Percentiles rank a stretch among this genome's conserved stretches.
Evolutionary conservation across 176 grass and related monocot species (phyloP).

Genomic region (Aegilops longissima): DNA sequence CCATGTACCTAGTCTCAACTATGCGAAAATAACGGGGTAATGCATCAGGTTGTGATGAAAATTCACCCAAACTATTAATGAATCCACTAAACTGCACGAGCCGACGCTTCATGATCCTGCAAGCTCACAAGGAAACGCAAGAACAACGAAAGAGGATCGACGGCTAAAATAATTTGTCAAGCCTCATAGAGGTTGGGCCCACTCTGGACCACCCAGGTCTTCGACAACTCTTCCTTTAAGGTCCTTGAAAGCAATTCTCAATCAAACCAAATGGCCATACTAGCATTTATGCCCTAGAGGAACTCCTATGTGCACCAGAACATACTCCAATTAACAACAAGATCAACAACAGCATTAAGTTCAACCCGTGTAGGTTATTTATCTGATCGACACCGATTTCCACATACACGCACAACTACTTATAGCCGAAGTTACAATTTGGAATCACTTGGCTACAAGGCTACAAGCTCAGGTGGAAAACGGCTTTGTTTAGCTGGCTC

Average conservation of each 20-base stretch:
- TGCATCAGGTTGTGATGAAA: background rate
- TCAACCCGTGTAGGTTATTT: background rate
- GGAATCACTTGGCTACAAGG: background rate
- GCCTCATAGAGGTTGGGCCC: background rate
- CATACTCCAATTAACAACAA: background rate
- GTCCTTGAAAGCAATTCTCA: background rate
- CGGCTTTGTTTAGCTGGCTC: no score
- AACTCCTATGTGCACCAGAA: background rate
- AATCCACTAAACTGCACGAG: background rate
- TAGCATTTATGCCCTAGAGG: background rate
- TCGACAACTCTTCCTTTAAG: background rate
- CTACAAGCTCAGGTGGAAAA: no score
- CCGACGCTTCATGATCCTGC: background rate
- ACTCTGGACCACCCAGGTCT: background rate
- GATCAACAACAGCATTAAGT: background rate
- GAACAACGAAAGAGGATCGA: background rate
- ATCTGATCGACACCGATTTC: background rate
- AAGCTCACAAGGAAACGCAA: background rate
- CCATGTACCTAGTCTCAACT: background rate
- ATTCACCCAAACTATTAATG: background rate
- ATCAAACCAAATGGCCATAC: background rate
- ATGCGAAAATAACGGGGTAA: background rate
- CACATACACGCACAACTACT: background rate
- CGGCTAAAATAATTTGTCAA: background rate
- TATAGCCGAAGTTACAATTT: background rate